Base-by-base conservation (phyloP, 352 stramenopile genomes). In the Vaucheria bursata region DNA sequence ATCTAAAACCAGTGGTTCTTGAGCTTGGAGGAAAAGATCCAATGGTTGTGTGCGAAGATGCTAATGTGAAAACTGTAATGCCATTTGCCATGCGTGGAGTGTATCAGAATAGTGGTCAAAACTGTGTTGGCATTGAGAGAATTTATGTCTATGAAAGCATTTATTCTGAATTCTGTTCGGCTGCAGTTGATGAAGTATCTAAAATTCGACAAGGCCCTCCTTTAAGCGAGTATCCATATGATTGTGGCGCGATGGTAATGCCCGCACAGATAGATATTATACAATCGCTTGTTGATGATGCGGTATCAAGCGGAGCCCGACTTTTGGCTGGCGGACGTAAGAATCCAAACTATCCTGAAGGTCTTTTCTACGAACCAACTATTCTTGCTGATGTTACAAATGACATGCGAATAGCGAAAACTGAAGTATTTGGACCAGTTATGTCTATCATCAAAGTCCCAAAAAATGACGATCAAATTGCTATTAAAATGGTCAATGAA, bases 341-440 rank as follows among this genome's bases (percentile, higher is more conserved):
- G 3, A 91, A 91, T 74, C 73, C 78, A 31, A 59, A 79, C 5
- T 73, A 52, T 49, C 66, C 83, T 8, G 76, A 86, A 38, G 88
- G 88, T 37, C 86, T 91, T 66, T 93, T 93, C 81, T 93, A 91
- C 84, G 53, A 88, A 80, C 91, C 91, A 0, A 95, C 91, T 34
- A 79, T 82, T n/a, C 76, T 95, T 2, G 88, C 86, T 79, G 88
- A 86, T 53, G 86, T 95, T 1, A 92, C 88, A 31, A 36, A 84
- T 25, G 85, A 91, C 36, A 94, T 94, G 88, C 84, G 86, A 40
- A 94, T 95, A 82, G 88, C 86, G 38, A 85, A 91, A 75, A 88
- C 94, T 80, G 91, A 95, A 85, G 89, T 94, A 0, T 95, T 95
- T 83, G 91, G 91, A 67, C 90, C 91, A 0, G 88, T 95, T 74